These are phyloP conservation scores for Salvia rosmarinus DNA, from an alignment of 257 asterid species.

Conservation along the genomic window DNA sequence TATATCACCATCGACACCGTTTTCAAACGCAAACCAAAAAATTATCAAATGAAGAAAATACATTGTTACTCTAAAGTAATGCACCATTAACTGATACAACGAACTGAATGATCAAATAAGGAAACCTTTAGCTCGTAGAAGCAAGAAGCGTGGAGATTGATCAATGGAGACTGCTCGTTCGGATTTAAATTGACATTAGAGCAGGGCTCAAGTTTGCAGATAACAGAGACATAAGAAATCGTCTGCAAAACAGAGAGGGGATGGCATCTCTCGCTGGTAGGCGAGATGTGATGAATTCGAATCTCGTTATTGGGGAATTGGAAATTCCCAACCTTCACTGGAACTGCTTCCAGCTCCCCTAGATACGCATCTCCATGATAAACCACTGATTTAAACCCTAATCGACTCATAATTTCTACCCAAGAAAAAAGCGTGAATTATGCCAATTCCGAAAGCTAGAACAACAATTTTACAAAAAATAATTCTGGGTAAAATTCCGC, in stretches of 20 bases:
- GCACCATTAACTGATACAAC: neutral
- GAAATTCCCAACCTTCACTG: constrained; percentile 61
- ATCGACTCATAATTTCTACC: constrained; percentile 60
- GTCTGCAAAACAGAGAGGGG: constrained; percentile 85
- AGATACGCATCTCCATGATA: constrained; percentile 68
- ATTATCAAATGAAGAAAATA: constrained; percentile 3
- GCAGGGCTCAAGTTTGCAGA: constrained; percentile 90
- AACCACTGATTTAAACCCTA: constrained; percentile 89
- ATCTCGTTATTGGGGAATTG: constrained; percentile 89
- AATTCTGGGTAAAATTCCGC: constrained; percentile 18
- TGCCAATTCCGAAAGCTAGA: constrained; percentile 25
- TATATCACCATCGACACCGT: constrained; percentile 17
- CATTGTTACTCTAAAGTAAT: neutral
- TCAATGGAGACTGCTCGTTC: constrained; percentile 63
- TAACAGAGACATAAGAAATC: constrained; percentile 60
- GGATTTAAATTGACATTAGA: constrained; percentile 40
- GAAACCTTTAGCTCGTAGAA: constrained; percentile 82
- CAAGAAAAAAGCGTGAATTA: neutral
- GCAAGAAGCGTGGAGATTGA: constrained; percentile 81
- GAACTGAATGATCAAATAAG: constrained; percentile 2
- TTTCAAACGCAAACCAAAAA: constrained; percentile 19
- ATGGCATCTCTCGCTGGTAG: constrained; percentile 75
- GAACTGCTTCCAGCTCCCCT: constrained; percentile 77
- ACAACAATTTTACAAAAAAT: neutral
- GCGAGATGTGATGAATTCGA: constrained; percentile 69